These are phyloP conservation scores for Juglanconis sp. DNA, from an alignment of 2,329 filamentous ascomycete genomes.

Conservation along the genomic window DNA sequence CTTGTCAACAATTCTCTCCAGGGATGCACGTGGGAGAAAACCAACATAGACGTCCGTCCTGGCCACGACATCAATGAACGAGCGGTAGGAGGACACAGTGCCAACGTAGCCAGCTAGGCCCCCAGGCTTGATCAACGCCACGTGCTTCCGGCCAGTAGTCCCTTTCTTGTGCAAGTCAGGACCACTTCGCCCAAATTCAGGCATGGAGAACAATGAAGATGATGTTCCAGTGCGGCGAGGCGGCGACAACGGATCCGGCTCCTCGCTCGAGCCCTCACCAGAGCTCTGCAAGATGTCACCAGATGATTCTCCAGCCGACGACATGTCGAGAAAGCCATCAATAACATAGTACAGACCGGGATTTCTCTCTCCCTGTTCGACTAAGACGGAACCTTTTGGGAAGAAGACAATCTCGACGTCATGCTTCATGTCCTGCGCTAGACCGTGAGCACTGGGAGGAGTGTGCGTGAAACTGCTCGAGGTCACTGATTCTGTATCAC, in stretches of 20 bases:
- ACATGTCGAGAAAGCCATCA: conserved; percentile 93
- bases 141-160: conserved; percentile 57
- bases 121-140: conserved; percentile 91
- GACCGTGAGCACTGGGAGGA: conserved; percentile 60
- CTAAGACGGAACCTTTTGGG: conserved; percentile 86
- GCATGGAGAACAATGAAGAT: conserved; percentile 26
- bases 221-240: conserved; percentile 13
- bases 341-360: conserved; percentile 96
- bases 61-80: conserved; percentile 93
- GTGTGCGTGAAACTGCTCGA: conserved; percentile 62
- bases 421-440: conserved; percentile 78
- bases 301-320: conserved; percentile 63
- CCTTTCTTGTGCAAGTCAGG: conserved; percentile 42
- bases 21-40: conserved; percentile 78
- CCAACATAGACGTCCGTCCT: conserved; percentile 99
- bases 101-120: conserved; percentile 92
- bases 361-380: conserved; percentile 96
- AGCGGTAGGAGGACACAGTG: conserved; percentile 89
- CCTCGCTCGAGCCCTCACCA: conserved; percentile 31
- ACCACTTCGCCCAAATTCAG: conserved; percentile 24
- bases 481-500: conserved; percentile 81
- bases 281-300: conserved; percentile 38
- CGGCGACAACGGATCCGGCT: conserved; percentile 24
- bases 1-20: conserved; percentile 88
- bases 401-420: conserved; percentile 98